Percentiles rank a stretch among this genome's conserved stretches.
Conservation (phyloP, 2,329 filamentous ascomycete genomes). For the Onygenales sp. region DNA sequence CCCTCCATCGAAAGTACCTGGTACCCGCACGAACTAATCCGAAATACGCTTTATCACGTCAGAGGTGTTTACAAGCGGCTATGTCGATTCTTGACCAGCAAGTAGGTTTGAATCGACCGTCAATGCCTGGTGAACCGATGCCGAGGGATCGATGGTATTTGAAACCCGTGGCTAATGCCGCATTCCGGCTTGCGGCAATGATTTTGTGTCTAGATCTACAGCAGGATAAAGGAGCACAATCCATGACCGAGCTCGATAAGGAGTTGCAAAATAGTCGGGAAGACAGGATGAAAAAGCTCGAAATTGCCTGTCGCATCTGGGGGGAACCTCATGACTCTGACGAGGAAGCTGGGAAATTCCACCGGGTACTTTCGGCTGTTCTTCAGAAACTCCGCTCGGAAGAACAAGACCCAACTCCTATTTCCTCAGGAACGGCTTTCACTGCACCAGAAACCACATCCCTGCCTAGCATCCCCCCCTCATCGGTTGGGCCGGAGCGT, state of each 20-base stretch:
- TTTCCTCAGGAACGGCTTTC: not conserved
- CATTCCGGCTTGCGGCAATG: conserved; percentile 40
- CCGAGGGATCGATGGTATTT: conserved; percentile 34
- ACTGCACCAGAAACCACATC: not conserved
- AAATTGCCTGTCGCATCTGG: not conserved
- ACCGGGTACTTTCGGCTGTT: not conserved
- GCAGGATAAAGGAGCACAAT: conserved; percentile 11
- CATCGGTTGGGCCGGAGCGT: no score
- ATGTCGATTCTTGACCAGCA: conserved; percentile 35
- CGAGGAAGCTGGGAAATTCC: not conserved
- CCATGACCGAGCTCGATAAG: not conserved
- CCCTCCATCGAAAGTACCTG: conserved; percentile 28
- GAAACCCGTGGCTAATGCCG: conserved; percentile 34
- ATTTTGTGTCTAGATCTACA: conserved; percentile 38
- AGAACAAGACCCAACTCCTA: not conserved
- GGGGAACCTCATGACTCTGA: not conserved
- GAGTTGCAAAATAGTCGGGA: not conserved
- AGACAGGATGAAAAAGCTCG: not conserved
- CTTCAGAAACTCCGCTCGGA: not conserved
- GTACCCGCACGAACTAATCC: conserved; percentile 17
- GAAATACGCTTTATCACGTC: conserved; percentile 31
- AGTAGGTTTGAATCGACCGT: conserved; percentile 31
- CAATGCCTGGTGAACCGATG: conserved; percentile 31
- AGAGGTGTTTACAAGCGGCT: conserved; percentile 36
- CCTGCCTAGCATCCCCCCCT: not conserved